Evolutionary conservation across 1,284 basidiomycete species (phyloP), one percentile per base, ranked within the genome.

Genomic region (Ceratobasidium sp.): DNA sequence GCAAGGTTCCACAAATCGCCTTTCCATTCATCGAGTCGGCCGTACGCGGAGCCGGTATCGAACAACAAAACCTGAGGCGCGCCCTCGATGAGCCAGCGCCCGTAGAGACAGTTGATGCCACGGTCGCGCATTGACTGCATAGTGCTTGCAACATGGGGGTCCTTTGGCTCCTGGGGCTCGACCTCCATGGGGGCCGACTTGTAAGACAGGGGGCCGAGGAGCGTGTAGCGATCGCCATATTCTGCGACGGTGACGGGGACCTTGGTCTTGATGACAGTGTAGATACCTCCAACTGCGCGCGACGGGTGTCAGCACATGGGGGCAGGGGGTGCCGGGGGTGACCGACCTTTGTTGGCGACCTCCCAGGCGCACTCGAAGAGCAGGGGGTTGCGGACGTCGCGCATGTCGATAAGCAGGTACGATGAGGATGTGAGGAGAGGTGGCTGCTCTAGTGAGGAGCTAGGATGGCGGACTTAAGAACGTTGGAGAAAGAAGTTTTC

Each of bases 181-280:
- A 98, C 97, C 85, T 99, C 97, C 94, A 98, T 96, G 62, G 96
- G 96, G 0, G 96, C 96, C 2, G 94, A 92, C 86, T 98, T 98
- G 90, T 98, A 98, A 76, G 92, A 94, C 77, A 99, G 89, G 13
- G 87, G 97, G 61, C 97, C 97, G 80, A 98, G 93, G 81, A 99
- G 92, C 78, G 89, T 92, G 85, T 97, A 98, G 77, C 95, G 88
- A 83, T 94, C 92, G 80, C 93, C 92, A 83, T 92, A 98, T 83
- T 98, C 95, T 77, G 91, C 90, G 80, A 96, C 93, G 77, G 97
- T 98, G 82, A 99, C 94, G 75, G 97, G 97, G 68, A 98, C 96
- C 82, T 98, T 99, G 74, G 97, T 98, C 85, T 98, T 98, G 84
- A 98, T 98, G 85, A 98, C 96, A 77, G 96, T 98, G 88, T 98